Base-by-base conservation (phyloP, 768 basidiomycete species). In the Fomitopsis pulvina region DNA sequence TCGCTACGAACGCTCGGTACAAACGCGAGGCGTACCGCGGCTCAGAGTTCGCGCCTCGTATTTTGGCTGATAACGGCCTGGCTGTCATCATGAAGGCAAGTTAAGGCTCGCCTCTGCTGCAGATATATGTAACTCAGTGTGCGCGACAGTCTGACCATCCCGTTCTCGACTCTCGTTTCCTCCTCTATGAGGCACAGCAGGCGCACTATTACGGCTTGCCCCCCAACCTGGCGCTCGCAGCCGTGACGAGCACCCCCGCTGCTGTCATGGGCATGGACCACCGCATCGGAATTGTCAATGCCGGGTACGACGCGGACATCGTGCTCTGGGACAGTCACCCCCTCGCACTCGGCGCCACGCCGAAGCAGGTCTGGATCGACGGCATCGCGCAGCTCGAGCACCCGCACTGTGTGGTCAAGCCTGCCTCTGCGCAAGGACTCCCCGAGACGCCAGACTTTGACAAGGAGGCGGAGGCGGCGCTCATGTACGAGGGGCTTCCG, bases 351-450 rank as follows among this genome's bases (percentile, higher is more conserved):
- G 87, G 87, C 20, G 87, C 88, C 18, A 82, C 87, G 0, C 89
- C 88, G 4, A 72, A 75, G 43, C 88, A 92, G 68, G 87, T 89
- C 8, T 90, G 76, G 67, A 88, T 92, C 51, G 91, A 94, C 59
- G 91, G 91, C 1, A 83, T 92, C 42, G 60, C 85, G 0, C 91
- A 94, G 57, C 57, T 85, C 2, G 59, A 68, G 37, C 60, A 65
- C 3, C 73, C 81, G 2, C 61, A 72, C 54, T 62, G 75, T 16
- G 61, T 73, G 32, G 42, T 66, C 39, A 92, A 94, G 60, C 78
- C 85, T 0, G 41, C 53, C 1, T 47, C 63, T 6, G 69, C 78
- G 51, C 87, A 91, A 56, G 53, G 67, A 8, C 65, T 68, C 0
- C 81, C 82, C 4, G 64, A 69, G 29, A 76, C 75, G 0, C 83